phyloP scores from a whole-genome alignment of 345 rosid genomes.

The Aegle marmelos region DNA sequence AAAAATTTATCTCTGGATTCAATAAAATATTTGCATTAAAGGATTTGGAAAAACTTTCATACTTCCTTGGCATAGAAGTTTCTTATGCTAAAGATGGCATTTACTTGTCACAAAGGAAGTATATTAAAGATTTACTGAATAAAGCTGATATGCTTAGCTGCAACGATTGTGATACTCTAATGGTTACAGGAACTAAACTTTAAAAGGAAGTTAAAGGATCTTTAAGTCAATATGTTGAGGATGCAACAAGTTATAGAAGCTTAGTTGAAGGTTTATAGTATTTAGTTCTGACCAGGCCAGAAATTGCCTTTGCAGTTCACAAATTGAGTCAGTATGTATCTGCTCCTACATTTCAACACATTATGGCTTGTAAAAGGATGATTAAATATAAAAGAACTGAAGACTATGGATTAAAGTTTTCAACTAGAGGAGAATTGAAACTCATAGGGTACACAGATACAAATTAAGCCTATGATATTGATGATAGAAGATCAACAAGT shows the following conservation, averaged over 20 bases:
- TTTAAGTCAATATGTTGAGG: accelerated
- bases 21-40: background rate
- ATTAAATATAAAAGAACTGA: background rate
- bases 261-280: background rate
- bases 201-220: accelerated
- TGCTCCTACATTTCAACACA: background rate
- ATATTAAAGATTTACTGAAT: too few relatives aligned
- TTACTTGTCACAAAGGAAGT: too few relatives aligned
- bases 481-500: background rate
- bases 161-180: background rate
- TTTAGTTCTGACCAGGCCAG: background rate
- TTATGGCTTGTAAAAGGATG: background rate
- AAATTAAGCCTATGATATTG: background rate
- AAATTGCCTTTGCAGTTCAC: background rate
- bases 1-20: accelerated
- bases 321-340: background rate
- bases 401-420: background rate
- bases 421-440: accelerated
- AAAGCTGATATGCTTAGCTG: background rate
- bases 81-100: too few relatives aligned
- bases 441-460: background rate
- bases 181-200: too few relatives aligned
- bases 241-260: background rate
- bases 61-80: too few relatives aligned
- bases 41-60: too few relatives aligned